Evolutionary conservation across 108 stramenopile genomes (phyloP), one percentile per base, ranked within the genome.

Genomic region (Cyclostephanos invisitatus): DNA sequence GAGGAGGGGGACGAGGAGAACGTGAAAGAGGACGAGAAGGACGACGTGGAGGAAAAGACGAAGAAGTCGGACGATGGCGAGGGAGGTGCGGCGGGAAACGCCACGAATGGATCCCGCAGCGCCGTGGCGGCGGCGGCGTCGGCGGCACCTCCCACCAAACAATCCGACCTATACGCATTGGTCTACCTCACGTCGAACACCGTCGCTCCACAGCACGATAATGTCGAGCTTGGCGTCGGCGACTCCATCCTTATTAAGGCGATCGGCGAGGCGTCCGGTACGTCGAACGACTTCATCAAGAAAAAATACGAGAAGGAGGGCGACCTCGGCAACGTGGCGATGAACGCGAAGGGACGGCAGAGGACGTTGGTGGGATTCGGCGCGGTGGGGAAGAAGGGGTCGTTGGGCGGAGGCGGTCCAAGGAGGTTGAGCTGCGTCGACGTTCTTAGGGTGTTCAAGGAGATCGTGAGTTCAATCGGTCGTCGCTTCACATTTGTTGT

Each of bases 191-290:
- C 91, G 21, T 82, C 78, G 75, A 97, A 96, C 61, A 71, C 89
- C 47, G 90, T 99, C 7, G 97, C 97, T 27, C 98, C 99, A 2
- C 87, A 96, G 32, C 96, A 96, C 66, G 91, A 97, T 54, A 92
- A 92, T 66, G 72, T 99, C 42, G 99, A 99, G 78, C 84, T 99
- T 5, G 99, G 99, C 7, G 90, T 99, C 40, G 99, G 99, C 0
- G 98, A 99, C 64, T 78, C 92, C 28, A 84, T 98, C 40, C 82
- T 99, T 25, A 89, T 92, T 57, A 98, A 97, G 83, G 98, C 98
- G 10, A 92, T 99, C 50, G 85, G 79, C 1, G 87, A 96, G 68
- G 94, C 96, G 9, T 87, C 84, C 40, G 97, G 97, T 0, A 85
- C 86, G 40, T 73, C 80, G n/a, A 70, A 83, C 12, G 61, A 58